Evolutionary conservation across 441 rosid species (phyloP), one percentile per base, ranked within the genome.

Genomic region (Hura crepitans): DNA sequence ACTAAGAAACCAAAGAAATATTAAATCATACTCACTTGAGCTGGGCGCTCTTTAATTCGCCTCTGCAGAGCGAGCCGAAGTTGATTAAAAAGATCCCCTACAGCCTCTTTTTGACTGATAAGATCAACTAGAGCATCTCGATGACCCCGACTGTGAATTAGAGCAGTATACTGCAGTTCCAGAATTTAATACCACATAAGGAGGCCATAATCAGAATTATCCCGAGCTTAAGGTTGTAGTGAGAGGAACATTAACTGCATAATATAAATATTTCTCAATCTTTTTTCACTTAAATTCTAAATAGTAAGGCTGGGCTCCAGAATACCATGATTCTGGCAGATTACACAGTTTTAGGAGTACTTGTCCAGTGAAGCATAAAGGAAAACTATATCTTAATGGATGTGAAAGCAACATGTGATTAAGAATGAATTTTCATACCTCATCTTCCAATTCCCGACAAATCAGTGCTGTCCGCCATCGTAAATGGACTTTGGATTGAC

Each of bases 401-500:
- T 45, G 56, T 31, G 59, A 14, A 65, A 66, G 43, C 10, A 69
- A 22, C 7, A 66, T 27, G 39, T 39, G 27, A 37, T 25, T 14
- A 25, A 59, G 54, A 66, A 42, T 49, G 42, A 45, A 56, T 39
- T 61, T 47, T 45, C 80, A 68, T 56, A 90, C 98, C 97, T 94
- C 97, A 68, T 94, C 96, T 78, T 94, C 97, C 72, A 94, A 72
- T 82, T 94, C 99, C 78, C 97, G 89, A 81, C 97, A 92, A 75
- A 94, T 89, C 57, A 94, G 76, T n/a, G 97, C 94, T 20, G 99
- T 94, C 78, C 97, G 85, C 99, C 99, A 94, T 65, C 96, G 85
- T 68, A 87, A 85, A 83, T 94, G 96, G 50, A 91, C 90, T 85
- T 94, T 91, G 46, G 98, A 94, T 71, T 85, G 92, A 67, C 97